Conservation (phyloP, 2,329 filamentous ascomycete genomes). For the Fusarium sp. region DNA sequence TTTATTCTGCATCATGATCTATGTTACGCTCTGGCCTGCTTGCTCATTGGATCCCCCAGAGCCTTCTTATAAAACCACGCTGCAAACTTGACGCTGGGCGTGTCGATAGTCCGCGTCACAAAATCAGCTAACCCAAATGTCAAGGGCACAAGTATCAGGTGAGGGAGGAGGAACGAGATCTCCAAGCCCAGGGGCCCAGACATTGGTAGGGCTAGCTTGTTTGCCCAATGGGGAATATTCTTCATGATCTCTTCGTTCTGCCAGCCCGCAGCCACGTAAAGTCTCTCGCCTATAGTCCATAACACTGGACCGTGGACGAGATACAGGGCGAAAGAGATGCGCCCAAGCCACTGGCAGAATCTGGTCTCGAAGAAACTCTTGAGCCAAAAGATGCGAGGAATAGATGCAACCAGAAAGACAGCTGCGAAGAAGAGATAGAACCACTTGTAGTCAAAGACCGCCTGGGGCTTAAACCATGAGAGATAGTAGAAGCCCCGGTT, state of each 20-base stretch:
- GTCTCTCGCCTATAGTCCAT: conserved; percentile 69
- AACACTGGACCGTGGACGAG: conserved; percentile 74
- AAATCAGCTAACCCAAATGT: conserved; percentile 71
- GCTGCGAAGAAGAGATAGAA: conserved; percentile 75
- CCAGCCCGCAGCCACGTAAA: conserved; percentile 74
- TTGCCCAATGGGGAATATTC: conserved; percentile 69
- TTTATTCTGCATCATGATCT: conserved; percentile 13
- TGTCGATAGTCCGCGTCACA: conserved; percentile 68
- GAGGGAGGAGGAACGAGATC: conserved; percentile 69
- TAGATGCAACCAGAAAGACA: conserved; percentile 66
- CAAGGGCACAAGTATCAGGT: conserved; percentile 70
- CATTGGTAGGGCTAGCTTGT: conserved; percentile 67
- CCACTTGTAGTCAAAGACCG: conserved; percentile 76
- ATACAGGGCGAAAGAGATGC: conserved; percentile 73
- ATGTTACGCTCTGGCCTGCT: conserved; percentile 36
- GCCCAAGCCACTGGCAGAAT: conserved; percentile 72
- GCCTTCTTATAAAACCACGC: conserved; percentile 68
- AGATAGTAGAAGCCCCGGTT: conserved; percentile 73
- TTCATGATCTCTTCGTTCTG: conserved; percentile 61
- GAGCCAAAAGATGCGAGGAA: conserved; percentile 70
- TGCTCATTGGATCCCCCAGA: conserved; percentile 42
- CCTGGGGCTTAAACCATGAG: conserved; percentile 73
- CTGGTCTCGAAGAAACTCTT: conserved; percentile 69
- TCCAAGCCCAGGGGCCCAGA: conserved; percentile 72
- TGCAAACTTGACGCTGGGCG: conserved; percentile 70